Evolutionary conservation across 768 basidiomycete genomes (phyloP).

Genomic region (Phlegmacium glaucopus): DNA sequence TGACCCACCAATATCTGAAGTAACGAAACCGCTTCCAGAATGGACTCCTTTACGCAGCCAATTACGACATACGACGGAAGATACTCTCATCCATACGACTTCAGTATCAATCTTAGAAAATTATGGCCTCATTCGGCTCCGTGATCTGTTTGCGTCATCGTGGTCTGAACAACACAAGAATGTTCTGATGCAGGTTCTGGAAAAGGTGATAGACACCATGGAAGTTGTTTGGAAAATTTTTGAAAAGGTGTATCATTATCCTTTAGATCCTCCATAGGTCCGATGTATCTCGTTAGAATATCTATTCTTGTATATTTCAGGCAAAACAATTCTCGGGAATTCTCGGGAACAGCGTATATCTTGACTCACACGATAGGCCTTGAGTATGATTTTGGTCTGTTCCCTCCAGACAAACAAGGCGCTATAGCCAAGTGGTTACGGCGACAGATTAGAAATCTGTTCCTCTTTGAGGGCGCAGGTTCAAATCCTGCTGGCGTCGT

Average conservation of each 20-base stretch:
- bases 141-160: slow-evolving; percentile 28
- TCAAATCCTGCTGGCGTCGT: slow-evolving; percentile 66
- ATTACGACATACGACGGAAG: slow-evolving; percentile 1
- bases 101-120: slow-evolving; percentile 15
- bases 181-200: slow-evolving; percentile 20
- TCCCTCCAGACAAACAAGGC: background rate
- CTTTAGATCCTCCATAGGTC: slow-evolving; percentile 44
- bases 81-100: slow-evolving; percentile 7
- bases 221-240: slow-evolving; percentile 46
- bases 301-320: too few species aligned
- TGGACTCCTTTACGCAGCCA: slow-evolving; percentile 1
- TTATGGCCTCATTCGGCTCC: slow-evolving; percentile 27
- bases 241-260: slow-evolving; percentile 53
- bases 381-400: background rate
- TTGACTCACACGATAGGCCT: too few species aligned
- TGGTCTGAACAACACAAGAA: slow-evolving; percentile 25
- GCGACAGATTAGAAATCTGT: slow-evolving; percentile 75
- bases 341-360: too few species aligned
- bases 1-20: background rate
- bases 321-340: too few species aligned
- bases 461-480: slow-evolving; percentile 70
- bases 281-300: background rate
- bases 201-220: slow-evolving; percentile 36
- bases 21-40: slow-evolving; percentile 1
- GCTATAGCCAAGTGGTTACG: slow-evolving; percentile 78